phyloP scores from a whole-genome alignment of 2,329 filamentous ascomycete species.

The Arthrobotrys pseudoclavata region DNA sequence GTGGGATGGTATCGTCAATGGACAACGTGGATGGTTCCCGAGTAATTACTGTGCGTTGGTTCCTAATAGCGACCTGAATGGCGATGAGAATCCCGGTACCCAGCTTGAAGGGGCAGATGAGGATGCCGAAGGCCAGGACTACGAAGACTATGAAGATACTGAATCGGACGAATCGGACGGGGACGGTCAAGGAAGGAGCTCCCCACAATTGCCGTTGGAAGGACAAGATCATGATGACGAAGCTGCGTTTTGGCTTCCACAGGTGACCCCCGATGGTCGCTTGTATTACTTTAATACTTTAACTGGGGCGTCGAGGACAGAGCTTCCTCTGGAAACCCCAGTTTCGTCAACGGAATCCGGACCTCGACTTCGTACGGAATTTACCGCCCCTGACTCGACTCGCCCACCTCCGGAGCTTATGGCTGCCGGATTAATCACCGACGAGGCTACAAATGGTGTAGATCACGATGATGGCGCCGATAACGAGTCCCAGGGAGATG shows the following conservation, averaged over 20 bases:
- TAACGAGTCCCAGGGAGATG: conserved; percentile 74
- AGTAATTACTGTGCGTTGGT: conserved; percentile 98
- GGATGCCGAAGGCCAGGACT: conserved; percentile 76
- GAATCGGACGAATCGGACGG: conserved; percentile 69
- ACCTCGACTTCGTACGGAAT: conserved; percentile 88
- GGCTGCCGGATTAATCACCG: conserved; percentile 81
- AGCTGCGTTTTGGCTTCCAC: conserved; percentile 97
- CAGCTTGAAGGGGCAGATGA: conserved; percentile 75
- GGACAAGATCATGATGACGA: conserved; percentile 78
- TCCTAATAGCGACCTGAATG: conserved; percentile 79
- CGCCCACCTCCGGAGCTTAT: conserved; percentile 91
- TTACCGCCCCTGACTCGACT: conserved; percentile 88
- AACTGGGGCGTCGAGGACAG: conserved; percentile 94
- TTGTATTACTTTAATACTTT: conserved; percentile 99
- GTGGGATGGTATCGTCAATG: conserved; percentile 99
- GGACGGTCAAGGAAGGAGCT: conserved; percentile 70
- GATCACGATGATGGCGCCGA: conserved; percentile 83
- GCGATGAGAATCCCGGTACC: conserved; percentile 72
- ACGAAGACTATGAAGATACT: conserved; percentile 75
- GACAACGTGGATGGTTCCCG: conserved; percentile 97
- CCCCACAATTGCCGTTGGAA: conserved; percentile 73
- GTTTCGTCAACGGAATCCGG: conserved; percentile 83
- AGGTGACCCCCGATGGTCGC: conserved; percentile 91
- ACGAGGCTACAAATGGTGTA: conserved; percentile 70
- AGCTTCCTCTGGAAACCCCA: conserved; percentile 92